Percentiles rank a stretch among this genome's conserved stretches.
These are phyloP conservation scores for Alternaria tenuissima DNA, from an alignment of 2,329 filamentous ascomycete genomes.

Conservation along the genomic window DNA sequence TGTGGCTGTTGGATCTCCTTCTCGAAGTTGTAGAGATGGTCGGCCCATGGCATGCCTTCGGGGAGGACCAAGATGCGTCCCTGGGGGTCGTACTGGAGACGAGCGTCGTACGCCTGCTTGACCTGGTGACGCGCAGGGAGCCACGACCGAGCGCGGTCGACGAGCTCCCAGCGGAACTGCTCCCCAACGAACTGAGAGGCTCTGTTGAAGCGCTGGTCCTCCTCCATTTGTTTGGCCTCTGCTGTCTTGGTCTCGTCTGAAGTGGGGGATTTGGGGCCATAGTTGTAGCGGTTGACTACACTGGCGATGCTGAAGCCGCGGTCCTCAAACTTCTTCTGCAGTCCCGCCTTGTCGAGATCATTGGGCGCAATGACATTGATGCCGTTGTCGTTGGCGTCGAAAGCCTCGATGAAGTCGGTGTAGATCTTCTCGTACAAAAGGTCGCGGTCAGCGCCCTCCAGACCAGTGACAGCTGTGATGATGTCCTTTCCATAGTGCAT, in stretches of 20 bases:
- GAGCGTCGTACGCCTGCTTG: slow-evolving; percentile 74
- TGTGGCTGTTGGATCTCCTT: slow-evolving; percentile 57
- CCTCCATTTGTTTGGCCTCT: slow-evolving; percentile 68
- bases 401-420: slow-evolving; percentile 90
- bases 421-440: slow-evolving; percentile 90
- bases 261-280: slow-evolving; percentile 62
- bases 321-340: slow-evolving; percentile 84
- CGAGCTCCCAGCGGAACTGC: slow-evolving; percentile 83
- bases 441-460: slow-evolving; percentile 71
- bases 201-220: slow-evolving; percentile 79
- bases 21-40: slow-evolving; percentile 91
- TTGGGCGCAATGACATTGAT: slow-evolving; percentile 81
- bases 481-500: slow-evolving; percentile 92
- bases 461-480: slow-evolving; percentile 71
- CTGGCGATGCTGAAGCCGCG: slow-evolving; percentile 85
- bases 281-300: slow-evolving; percentile 86
- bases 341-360: slow-evolving; percentile 71
- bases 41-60: slow-evolving; percentile 90
- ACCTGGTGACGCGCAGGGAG: slow-evolving; percentile 86
- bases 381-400: slow-evolving; percentile 98
- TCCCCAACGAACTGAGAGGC: slow-evolving; percentile 88
- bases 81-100: slow-evolving; percentile 72
- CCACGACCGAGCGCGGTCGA: slow-evolving; percentile 80
- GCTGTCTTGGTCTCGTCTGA: slow-evolving; percentile 39
- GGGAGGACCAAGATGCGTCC: slow-evolving; percentile 82